phyloP scores from a whole-genome alignment of 2,329 filamentous ascomycete species.

The Decorospora gaudefroyi region DNA sequence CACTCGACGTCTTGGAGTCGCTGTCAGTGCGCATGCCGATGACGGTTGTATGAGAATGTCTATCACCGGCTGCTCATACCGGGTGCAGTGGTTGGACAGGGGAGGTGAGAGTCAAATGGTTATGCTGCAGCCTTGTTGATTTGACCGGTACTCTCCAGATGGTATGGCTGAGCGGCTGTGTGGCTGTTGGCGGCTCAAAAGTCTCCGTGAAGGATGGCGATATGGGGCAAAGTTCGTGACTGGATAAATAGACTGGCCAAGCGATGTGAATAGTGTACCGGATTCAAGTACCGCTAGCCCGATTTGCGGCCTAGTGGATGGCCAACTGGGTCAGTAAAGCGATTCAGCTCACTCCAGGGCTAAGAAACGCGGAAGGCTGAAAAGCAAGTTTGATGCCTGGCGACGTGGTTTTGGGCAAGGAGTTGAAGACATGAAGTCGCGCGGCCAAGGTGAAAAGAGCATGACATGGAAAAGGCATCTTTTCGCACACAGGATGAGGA shows the following conservation, averaged over 20 bases:
- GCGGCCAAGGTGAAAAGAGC: conserved; percentile 4
- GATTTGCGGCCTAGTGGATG: conserved; percentile 29
- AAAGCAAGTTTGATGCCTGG: conserved; percentile 31
- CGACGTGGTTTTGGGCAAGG: conserved; percentile 15
- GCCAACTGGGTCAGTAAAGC: conserved; percentile 23
- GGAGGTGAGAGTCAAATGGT: conserved; percentile 2
- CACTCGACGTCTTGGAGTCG: conserved; percentile 34
- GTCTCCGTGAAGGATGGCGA: background rate
- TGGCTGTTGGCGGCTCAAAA: background rate
- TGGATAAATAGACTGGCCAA: conserved; percentile 20
- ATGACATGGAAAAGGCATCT: conserved; percentile 5
- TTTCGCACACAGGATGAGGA: background rate
- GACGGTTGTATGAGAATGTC: conserved; percentile 18
- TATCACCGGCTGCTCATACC: conserved; percentile 34
- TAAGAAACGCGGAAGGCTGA: conserved; percentile 30
- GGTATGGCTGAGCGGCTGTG: conserved; percentile 22
- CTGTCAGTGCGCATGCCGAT: conserved; percentile 41
- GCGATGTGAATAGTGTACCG: conserved; percentile 21
- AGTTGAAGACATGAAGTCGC: conserved; percentile 3
- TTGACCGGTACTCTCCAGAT: conserved; percentile 13
- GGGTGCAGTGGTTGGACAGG: too few species aligned
- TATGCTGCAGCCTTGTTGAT: background rate
- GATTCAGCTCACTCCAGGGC: conserved; percentile 18
- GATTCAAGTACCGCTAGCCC: conserved; percentile 25
- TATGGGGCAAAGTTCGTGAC: conserved; percentile 9